Conservation (phyloP, 345 rosid genomes). For the Eucalyptus decipiens region DNA sequence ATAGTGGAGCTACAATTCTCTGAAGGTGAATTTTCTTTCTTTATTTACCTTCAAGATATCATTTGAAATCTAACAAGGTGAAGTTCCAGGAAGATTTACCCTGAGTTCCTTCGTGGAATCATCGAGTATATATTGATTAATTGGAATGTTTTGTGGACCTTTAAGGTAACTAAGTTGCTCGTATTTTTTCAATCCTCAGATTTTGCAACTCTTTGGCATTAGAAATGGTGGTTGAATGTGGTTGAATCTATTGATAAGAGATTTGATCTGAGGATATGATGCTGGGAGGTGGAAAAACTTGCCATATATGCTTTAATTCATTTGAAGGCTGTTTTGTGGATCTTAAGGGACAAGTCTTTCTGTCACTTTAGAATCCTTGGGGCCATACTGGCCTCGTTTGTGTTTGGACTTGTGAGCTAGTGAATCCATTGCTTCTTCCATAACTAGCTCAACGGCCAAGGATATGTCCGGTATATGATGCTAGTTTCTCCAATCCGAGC, state of each 20-base stretch:
- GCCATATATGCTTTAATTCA: not conserved
- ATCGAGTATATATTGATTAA: not conserved
- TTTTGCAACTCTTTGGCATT: not conserved
- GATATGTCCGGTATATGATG: not conserved
- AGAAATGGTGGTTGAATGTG: not conserved
- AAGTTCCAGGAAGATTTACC: not conserved
- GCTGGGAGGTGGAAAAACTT: not conserved
- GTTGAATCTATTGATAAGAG: not conserved
- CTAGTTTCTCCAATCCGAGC: not conserved
- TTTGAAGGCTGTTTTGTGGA: not conserved
- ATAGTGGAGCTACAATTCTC: not conserved
- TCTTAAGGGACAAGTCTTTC: not conserved
- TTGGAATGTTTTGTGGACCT: not conserved
- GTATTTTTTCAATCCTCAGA: not conserved
- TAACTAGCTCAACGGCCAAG: not conserved
- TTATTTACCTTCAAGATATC: not conserved
- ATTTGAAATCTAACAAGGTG: not conserved
- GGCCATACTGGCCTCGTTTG: not conserved
- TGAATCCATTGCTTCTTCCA: not conserved
- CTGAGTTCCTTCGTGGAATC: not conserved
- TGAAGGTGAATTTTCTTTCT: not conserved
- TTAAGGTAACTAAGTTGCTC: not conserved
- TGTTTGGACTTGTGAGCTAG: not conserved
- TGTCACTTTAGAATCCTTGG: not conserved
- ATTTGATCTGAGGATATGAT: not conserved